Conservation (phyloP, 371 early-diverging fungal species). For the Chytridium lagenaria region DNA sequence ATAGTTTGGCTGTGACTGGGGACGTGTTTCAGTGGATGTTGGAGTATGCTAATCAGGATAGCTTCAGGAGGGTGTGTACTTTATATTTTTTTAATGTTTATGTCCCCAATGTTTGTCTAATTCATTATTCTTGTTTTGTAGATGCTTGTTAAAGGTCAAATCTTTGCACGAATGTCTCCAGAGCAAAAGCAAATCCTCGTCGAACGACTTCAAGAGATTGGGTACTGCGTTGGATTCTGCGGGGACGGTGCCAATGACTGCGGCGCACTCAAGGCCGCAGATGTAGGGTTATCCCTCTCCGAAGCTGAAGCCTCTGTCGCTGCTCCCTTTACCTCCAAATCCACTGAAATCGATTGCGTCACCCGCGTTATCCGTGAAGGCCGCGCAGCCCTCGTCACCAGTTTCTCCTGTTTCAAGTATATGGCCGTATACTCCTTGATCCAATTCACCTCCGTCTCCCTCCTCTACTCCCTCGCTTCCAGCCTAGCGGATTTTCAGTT, state of each 20-base stretch:
- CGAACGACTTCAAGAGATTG: conserved; percentile 83
- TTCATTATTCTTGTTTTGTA: conserved; percentile 40
- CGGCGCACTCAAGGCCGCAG: conserved; percentile 97
- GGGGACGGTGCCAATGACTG: conserved; percentile 99
- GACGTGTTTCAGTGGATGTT: conserved; percentile 95
- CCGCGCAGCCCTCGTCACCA: conserved; percentile 96
- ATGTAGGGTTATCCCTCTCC: conserved; percentile 96
- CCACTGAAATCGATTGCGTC: conserved; percentile 90
- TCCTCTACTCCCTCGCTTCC: conserved; percentile 84
- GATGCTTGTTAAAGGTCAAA: conserved; percentile 87
- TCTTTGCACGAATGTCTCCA: conserved; percentile 99
- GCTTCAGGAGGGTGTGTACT: conserved; percentile 54
- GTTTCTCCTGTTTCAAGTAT: conserved; percentile 97
- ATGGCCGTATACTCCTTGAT: conserved; percentile 75
- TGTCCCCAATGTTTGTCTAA: no score
- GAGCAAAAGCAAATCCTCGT: conserved; percentile 97
- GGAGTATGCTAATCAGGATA: conserved; percentile 75
- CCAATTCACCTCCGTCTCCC: conserved; percentile 88
- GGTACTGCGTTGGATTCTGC: conserved; percentile 93
- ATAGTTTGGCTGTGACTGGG: conserved; percentile 90
- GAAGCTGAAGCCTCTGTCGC: conserved; percentile 98
- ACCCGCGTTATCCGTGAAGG: conserved; percentile 95
- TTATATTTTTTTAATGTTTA: not conserved
- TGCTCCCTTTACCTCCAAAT: conserved; percentile 93
- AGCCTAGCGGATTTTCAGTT: conserved; percentile 94